phyloP scores from a whole-genome alignment of 2,329 filamentous ascomycete species.

The Aspergillus ustus region DNA sequence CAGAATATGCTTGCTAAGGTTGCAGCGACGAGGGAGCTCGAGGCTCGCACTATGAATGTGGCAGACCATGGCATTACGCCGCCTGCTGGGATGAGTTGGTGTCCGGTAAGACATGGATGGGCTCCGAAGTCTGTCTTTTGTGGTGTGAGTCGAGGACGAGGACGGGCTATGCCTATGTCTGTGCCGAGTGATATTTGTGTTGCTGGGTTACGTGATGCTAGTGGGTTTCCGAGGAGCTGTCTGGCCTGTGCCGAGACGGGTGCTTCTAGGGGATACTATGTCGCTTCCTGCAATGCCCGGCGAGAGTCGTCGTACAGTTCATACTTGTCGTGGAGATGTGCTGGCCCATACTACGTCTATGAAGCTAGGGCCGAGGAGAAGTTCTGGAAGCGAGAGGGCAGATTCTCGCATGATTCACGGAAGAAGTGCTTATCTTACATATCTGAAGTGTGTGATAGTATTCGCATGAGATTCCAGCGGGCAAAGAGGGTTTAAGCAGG shows the following conservation, averaged over 20 bases:
- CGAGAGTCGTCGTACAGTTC: background rate
- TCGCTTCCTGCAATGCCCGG: background rate
- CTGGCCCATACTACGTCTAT: slow-evolving; percentile 8
- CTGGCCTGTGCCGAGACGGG: background rate
- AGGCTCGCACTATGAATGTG: background rate
- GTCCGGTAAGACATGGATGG: slow-evolving; percentile 2
- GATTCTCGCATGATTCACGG: slow-evolving; percentile 1
- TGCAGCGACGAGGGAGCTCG: slow-evolving; percentile 11
- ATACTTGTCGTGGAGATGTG: slow-evolving; percentile 8
- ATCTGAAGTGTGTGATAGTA: slow-evolving; percentile 19
- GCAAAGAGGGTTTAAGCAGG: slow-evolving; percentile 28
- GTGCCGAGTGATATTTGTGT: background rate
- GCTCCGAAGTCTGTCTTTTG: background rate
- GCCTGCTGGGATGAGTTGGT: slow-evolving; percentile 4
- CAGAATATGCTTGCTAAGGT: slow-evolving; percentile 21
- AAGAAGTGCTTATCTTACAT: slow-evolving; percentile 23
- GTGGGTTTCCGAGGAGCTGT: background rate
- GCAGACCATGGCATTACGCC: background rate
- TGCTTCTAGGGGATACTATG: background rate
- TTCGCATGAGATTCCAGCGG: slow-evolving; percentile 24
- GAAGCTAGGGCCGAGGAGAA: slow-evolving; percentile 1
- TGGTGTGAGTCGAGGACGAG: background rate
- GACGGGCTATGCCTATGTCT: background rate
- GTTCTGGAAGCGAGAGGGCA: background rate
- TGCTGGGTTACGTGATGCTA: background rate